Conservation (phyloP, 441 rosid genomes). For the Gossypium aridum region DNA sequence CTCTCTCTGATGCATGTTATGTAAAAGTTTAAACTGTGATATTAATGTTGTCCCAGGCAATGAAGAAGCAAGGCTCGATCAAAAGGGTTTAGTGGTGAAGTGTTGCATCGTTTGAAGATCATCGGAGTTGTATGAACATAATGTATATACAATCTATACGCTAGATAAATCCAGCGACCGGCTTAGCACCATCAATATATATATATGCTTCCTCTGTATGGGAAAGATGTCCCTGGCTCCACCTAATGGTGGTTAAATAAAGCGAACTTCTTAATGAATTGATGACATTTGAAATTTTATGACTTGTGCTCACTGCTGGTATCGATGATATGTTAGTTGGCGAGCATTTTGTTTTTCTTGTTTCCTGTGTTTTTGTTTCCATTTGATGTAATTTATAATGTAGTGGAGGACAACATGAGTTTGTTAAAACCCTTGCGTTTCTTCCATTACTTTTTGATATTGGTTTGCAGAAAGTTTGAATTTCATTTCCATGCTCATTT, state of each 20-base stretch:
- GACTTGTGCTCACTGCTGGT: not conserved
- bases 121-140: conserved; percentile 15
- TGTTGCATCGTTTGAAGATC: conserved; percentile 67
- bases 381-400: not conserved
- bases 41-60: conserved; percentile 50
- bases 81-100: conserved; percentile 66
- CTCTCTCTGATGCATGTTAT: not conserved
- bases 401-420: not conserved
- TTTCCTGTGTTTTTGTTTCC: not conserved
- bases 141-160: conserved; percentile 30
- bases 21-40: conserved; percentile 1
- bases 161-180: conserved; percentile 17
- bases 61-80: conserved; percentile 81
- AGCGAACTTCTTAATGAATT: conserved; percentile 8
- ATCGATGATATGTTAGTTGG: not conserved
- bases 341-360: not conserved
- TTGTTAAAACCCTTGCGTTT: not conserved
- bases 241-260: conserved; percentile 32
- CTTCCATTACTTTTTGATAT: not conserved
- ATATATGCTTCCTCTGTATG: conserved; percentile 13
- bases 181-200: conserved; percentile 16
- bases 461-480: not conserved
- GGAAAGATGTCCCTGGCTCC: conserved; percentile 15
- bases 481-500: not conserved
- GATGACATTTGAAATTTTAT: not conserved